phyloP scores from a whole-genome alignment of 2,329 filamentous ascomycete genomes.

The Ophiostoma novo-ulmi region DNA sequence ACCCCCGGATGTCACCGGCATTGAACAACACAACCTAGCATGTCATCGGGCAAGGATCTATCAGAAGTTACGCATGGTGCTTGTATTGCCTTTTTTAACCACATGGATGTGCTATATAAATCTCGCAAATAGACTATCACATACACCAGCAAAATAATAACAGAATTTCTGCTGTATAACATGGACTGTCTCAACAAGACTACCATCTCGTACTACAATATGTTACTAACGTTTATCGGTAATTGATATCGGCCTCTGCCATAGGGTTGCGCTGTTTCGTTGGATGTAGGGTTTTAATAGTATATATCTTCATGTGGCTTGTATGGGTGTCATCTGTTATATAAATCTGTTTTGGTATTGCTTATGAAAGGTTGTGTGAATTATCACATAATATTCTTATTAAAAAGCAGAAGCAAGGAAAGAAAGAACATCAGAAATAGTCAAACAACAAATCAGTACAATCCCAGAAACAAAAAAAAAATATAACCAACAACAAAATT shows the following conservation, averaged over 20 bases:
- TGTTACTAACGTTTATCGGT: not conserved
- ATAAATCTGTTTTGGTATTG: too few relatives aligned
- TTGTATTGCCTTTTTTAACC: not conserved
- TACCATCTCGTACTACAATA: not conserved
- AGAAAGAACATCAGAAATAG: too few relatives aligned
- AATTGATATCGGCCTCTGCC: not conserved
- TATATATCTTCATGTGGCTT: too few relatives aligned
- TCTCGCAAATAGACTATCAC: not conserved
- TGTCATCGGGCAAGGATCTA: not conserved
- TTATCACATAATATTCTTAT: too few relatives aligned
- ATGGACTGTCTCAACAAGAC: not conserved
- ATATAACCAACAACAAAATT: not conserved
- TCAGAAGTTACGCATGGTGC: not conserved
- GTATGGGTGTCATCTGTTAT: too few relatives aligned
- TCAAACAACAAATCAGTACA: too few relatives aligned
- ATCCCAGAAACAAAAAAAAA: not conserved
- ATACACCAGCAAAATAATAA: not conserved
- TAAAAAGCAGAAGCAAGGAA: too few relatives aligned
- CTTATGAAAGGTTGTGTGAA: too few relatives aligned
- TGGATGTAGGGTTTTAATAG: too few relatives aligned
- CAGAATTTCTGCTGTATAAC: not conserved
- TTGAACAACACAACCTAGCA: not conserved
- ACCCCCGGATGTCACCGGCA: not conserved
- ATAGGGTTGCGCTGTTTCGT: not conserved
- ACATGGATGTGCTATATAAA: not conserved